Conservation (phyloP, 1,284 basidiomycete genomes). For the Xanthoconium separans region DNA sequence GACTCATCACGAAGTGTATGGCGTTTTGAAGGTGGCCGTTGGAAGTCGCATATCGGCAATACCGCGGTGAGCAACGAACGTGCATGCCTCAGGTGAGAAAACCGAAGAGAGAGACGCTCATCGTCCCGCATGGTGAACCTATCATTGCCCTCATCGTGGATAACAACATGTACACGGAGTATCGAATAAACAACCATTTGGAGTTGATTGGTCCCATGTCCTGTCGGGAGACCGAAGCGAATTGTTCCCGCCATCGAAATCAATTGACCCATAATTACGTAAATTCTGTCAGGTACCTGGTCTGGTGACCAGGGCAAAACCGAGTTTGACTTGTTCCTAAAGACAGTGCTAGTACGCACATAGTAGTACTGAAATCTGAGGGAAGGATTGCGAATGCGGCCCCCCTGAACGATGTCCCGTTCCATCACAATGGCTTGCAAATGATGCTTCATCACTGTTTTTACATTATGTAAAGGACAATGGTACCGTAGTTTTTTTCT, state of each 20-base stretch:
- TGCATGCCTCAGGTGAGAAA: slow-evolving; percentile 2
- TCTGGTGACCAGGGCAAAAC: too few species aligned
- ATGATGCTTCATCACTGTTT: too few species aligned
- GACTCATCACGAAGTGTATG: too few species aligned
- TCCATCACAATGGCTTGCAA: too few species aligned
- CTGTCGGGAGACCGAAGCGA: not conserved
- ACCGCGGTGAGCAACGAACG: not conserved
- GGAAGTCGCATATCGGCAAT: not conserved
- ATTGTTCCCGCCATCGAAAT: too few species aligned
- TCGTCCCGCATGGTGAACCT: not conserved
- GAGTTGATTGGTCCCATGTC: not conserved
- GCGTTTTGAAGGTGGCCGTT: not conserved
- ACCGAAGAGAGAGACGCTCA: not conserved
- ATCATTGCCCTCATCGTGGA: not conserved
- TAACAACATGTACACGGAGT: not conserved
- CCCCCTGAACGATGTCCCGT: too few species aligned
- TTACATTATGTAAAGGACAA: too few species aligned
- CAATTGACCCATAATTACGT: not conserved
- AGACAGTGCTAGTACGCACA: too few species aligned
- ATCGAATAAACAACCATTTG: not conserved
- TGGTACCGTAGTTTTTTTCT: too few species aligned
- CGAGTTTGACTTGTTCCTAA: too few species aligned
- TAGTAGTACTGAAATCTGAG: too few species aligned
- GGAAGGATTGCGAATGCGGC: too few species aligned
- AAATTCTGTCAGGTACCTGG: not conserved